Conservation (phyloP, 805 yeast genomes). For the Candida andamanensis region DNA sequence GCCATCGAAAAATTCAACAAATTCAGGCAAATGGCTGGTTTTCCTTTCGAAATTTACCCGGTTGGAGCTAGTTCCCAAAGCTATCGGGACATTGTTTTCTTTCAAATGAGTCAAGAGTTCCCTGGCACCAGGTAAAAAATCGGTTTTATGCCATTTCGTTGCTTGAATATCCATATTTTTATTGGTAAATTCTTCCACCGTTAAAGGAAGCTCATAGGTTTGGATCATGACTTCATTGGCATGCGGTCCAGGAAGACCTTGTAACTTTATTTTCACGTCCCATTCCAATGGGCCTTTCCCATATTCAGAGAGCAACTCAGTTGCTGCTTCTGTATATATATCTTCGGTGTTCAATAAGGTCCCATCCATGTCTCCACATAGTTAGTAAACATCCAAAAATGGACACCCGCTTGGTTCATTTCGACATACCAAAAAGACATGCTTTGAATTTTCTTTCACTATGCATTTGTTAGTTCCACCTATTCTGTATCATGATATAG, state of each 20-base stretch:
- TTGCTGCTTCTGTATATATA: constrained; percentile 74
- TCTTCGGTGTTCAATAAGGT: constrained; percentile 88
- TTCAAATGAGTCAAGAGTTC: constrained; percentile 57
- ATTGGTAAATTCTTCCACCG: constrained; percentile 59
- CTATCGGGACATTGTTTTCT: constrained; percentile 62
- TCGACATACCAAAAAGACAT: constrained; percentile 61
- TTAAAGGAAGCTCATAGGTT: constrained; percentile 58
- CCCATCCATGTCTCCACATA: constrained; percentile 82
- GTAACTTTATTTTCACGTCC: constrained; percentile 83
- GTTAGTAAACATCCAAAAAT: too few species aligned
- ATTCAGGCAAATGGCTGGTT: constrained; percentile 62
- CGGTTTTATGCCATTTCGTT: constrained; percentile 55
- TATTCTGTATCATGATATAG: too few species aligned
- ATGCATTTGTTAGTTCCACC: constrained; percentile 3
- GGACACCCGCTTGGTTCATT: too few species aligned
- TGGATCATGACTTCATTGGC: constrained; percentile 64
- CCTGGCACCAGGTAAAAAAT: constrained; percentile 80
- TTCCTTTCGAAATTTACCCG: constrained; percentile 58
- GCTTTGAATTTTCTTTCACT: constrained; percentile 42
- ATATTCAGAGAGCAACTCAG: constrained; percentile 58
- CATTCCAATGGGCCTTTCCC: constrained; percentile 82
- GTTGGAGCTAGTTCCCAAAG: constrained; percentile 84
- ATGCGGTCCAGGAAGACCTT: constrained; percentile 85
- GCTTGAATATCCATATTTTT: constrained; percentile 52
- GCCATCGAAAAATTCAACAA: constrained; percentile 56